A percentile compares a stretch with the other conserved stretches of the same genome.
phyloP scores from a whole-genome alignment of 352 stramenopile species.

The Elongisporangium prolatum region DNA sequence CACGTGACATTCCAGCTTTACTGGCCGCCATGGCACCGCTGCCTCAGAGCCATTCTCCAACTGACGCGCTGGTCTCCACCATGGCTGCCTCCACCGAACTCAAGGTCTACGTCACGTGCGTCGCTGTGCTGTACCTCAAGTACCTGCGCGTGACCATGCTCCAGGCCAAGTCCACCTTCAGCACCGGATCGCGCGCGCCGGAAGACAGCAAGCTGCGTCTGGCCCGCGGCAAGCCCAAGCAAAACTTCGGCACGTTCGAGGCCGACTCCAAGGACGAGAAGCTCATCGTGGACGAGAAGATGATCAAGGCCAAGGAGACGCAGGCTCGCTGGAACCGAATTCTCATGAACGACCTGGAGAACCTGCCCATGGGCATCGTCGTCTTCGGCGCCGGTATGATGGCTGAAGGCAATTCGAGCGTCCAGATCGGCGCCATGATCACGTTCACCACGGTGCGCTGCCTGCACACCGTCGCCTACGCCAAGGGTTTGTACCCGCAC shows the following conservation, averaged over 20 bases:
- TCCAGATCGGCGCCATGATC: conserved; percentile 31
- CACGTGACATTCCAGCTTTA: background rate
- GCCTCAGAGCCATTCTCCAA: background rate
- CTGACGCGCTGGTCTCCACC: background rate
- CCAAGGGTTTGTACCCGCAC: conserved; percentile 38
- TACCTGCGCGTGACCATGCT: conserved; percentile 2
- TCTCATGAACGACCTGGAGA: conserved; percentile 59
- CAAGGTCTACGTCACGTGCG: conserved; percentile 4
- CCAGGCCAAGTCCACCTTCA: conserved; percentile 4
- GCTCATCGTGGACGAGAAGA: conserved; percentile 12
- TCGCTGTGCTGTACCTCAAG: conserved; percentile 3
- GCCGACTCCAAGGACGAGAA: conserved; percentile 8
- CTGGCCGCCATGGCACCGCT: background rate
- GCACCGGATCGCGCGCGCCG: background rate
- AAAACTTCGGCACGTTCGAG: background rate
- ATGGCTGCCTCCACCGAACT: background rate
- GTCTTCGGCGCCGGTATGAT: conserved; percentile 37
- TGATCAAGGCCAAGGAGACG: conserved; percentile 14
- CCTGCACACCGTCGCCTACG: conserved; percentile 44
- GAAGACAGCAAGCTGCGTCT: conserved; percentile 5
- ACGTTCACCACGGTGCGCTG: conserved; percentile 37
- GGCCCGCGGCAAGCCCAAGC: conserved; percentile 2
- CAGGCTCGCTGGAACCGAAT: conserved; percentile 38
- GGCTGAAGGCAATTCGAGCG: conserved; percentile 17
- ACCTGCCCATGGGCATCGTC: conserved; percentile 43